Base-by-base conservation (phyloP, 2,329 filamentous ascomycete species). In the Hawksworthiomyces lignivorus region DNA sequence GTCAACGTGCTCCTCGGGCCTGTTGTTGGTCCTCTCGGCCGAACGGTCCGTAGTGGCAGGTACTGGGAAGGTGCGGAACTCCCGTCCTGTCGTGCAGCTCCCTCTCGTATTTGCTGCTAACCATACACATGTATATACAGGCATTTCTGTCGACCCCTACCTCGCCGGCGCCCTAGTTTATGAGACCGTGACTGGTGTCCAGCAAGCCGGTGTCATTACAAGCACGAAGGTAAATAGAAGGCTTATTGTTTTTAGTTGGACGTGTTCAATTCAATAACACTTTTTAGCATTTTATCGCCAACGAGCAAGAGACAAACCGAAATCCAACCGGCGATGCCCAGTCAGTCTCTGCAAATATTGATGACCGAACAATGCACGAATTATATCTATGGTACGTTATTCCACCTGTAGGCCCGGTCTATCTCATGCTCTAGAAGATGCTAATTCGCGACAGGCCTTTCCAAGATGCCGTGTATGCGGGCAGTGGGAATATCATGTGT, bases 1-100 rank as follows among this genome's bases (percentile, higher is more conserved):
- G 77, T 87, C 24, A 84, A 49, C 12, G 72, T 92, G 12, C 73
- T 83, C 43, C 70, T 94, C 9, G 87, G 86, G 0, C 87, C 87
- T 3, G 85, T 85, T 0, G 78, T 86, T 44, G 79, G 80, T 0
- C 79, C 81, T 0, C 55, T 81, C 0, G 80, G 81, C 9, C 68
- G 79, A 3, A 67, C 80, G 36, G 73, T 77, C 1, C 64, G 68
- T 18, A 73, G 75, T 36, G 82, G 82, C 0, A 65, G 82, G 39
- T 82, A 80, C 47, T 84, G 79, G 67, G 68, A 71, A 48, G 66
- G 59, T 50, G 29, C 21, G 22, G 7, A n/a, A 20, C n/a, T 9
- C 19, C 17, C n/a, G n/a, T n/a, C n/a, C n/a, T n/a, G n/a, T n/a
- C n/a, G n/a, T 10, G 5, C 2, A 5, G 7, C 18, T 36, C n/a